Percentiles rank a stretch among this genome's conserved stretches.
These are phyloP conservation scores for Saccharomycopsis sp. DNA, from an alignment of 805 yeast species.

Conservation along the genomic window DNA sequence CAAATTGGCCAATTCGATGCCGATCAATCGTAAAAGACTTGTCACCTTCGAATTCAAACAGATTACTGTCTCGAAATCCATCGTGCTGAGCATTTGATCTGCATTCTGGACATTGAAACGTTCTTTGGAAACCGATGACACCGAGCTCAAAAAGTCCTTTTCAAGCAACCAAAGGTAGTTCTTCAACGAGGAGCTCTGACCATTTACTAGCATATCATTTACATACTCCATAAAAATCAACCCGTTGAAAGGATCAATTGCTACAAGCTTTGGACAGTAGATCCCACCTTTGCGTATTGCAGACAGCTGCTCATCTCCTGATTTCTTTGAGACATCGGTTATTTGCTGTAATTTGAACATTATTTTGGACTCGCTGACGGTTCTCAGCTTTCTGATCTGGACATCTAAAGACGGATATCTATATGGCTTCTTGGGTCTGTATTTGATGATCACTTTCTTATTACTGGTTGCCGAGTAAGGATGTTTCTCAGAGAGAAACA, in stretches of 20 bases:
- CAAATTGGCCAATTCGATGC: conserved; percentile 58
- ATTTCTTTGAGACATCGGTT: conserved; percentile 17
- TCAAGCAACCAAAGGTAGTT: conserved; percentile 67
- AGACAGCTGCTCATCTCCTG: neutral
- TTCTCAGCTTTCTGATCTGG: conserved; percentile 69
- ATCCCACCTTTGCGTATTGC: conserved; percentile 35
- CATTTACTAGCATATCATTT: conserved; percentile 49
- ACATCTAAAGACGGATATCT: conserved; percentile 80
- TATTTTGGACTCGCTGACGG: conserved; percentile 77
- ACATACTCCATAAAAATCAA: conserved; percentile 83
- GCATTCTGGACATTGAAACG: conserved; percentile 18
- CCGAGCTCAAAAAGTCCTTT: conserved; percentile 28
- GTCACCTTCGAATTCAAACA: conserved; percentile 33
- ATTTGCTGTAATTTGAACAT: conserved; percentile 48
- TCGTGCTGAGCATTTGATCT: conserved; percentile 17
- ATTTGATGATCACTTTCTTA: conserved; percentile 59
- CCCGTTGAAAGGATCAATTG: conserved; percentile 73
- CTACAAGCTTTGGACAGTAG: conserved; percentile 65
- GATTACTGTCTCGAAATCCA: conserved; percentile 2
- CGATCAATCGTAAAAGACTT: conserved; percentile 46
- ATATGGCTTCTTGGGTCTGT: conserved; percentile 84
- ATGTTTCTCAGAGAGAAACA: conserved; percentile 55
- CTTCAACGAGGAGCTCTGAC: conserved; percentile 49
- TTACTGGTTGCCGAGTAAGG: conserved; percentile 48
- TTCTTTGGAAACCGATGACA: conserved; percentile 23